Conservation (phyloP, 768 basidiomycete species). For the Trametes gibbosa region DNA sequence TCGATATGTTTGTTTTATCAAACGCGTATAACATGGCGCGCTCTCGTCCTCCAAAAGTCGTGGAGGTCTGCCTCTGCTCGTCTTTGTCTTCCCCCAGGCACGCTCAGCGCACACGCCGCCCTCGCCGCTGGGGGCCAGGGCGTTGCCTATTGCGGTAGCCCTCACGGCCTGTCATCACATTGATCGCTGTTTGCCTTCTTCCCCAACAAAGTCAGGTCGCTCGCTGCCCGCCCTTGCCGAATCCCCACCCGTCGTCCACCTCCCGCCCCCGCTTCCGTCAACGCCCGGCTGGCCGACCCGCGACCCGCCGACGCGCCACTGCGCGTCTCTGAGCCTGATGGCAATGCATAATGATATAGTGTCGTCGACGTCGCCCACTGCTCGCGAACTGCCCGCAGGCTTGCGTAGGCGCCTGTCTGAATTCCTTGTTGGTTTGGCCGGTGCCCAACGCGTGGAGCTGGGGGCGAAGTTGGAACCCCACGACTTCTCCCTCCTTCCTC, state of each 20-base stretch:
- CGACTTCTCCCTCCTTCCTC: background rate
- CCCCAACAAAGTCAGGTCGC: slow-evolving; percentile 12
- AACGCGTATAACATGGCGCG: background rate
- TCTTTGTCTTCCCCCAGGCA: background rate
- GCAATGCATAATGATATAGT: no score
- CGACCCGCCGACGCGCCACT: no score
- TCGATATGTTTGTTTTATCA: background rate
- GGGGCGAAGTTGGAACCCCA: background rate
- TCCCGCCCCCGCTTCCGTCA: background rate
- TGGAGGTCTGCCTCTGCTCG: no score
- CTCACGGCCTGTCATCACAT: slow-evolving; percentile 8
- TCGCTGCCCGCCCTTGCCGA: background rate
- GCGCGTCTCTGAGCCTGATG: no score
- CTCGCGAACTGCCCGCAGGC: no score
- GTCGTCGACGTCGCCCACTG: no score
- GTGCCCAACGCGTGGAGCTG: no score
- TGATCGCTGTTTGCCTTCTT: slow-evolving; percentile 1
- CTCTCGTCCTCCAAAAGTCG: background rate
- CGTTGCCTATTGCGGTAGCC: background rate
- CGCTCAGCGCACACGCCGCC: background rate
- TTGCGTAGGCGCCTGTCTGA: no score
- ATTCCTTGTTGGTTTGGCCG: no score
- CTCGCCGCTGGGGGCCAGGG: background rate
- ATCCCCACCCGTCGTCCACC: background rate
- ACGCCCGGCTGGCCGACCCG: no score